Percentiles rank a stretch among this genome's conserved stretches.
These are phyloP conservation scores for Rosellinia necatrix DNA, from an alignment of 2,329 filamentous ascomycete species.

Conservation along the genomic window DNA sequence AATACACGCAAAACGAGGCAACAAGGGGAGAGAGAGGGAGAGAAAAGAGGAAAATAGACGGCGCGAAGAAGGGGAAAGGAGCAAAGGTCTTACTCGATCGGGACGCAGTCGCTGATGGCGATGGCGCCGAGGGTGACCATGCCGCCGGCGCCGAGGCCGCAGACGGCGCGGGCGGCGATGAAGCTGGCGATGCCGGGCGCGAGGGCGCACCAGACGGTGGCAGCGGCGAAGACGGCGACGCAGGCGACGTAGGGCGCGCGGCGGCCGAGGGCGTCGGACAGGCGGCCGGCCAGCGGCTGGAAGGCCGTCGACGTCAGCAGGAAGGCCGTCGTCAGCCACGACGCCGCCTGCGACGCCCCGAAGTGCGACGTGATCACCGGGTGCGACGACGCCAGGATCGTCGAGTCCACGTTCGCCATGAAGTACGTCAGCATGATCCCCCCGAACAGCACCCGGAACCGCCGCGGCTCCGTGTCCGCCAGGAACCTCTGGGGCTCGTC, in stretches of 20 bases:
- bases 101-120: constrained; percentile 74
- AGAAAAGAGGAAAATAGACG: constrained; percentile 8
- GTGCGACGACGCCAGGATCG: constrained; percentile 80
- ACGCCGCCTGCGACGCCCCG: constrained; percentile 75
- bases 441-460: constrained; percentile 67
- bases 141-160: constrained; percentile 74
- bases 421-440: constrained; percentile 64
- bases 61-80: constrained; percentile 10
- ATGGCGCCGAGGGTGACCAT: constrained; percentile 71
- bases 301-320: constrained; percentile 77
- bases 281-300: constrained; percentile 73
- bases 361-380: constrained; percentile 84
- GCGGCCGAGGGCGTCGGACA: constrained; percentile 75
- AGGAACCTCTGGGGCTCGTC: constrained; percentile 41
- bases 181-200: constrained; percentile 71
- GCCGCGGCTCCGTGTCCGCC: constrained; percentile 51
- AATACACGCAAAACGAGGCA: not conserved
- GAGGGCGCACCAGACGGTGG: constrained; percentile 71
- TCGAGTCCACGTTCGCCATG: constrained; percentile 71
- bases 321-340: constrained; percentile 82
- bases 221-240: constrained; percentile 64
- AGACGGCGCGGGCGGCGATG: constrained; percentile 71
- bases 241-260: constrained; percentile 68
- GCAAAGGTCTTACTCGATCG: constrained; percentile 66
- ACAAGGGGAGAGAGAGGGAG: not conserved